Evolutionary conservation across 371 early-diverging fungal species (phyloP).

Genomic region (Mortierella sp.): DNA sequence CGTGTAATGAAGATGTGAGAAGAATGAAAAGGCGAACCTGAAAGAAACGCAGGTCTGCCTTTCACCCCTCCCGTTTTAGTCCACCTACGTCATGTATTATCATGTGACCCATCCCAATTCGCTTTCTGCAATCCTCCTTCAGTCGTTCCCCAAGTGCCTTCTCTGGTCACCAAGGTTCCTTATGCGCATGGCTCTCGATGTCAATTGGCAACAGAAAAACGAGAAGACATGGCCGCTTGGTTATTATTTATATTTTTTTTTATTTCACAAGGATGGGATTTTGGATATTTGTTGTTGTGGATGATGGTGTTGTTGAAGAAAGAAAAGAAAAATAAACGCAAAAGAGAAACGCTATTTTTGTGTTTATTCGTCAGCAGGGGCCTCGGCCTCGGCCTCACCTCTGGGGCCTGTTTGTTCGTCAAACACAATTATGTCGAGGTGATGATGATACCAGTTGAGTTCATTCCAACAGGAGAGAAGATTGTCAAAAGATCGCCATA

Average conservation of each 20-base stretch:
- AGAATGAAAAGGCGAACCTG: neutral
- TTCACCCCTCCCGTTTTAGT: neutral
- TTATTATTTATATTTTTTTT: conserved; percentile 6
- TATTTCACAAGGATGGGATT: conserved; percentile 10
- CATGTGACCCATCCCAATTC: conserved; percentile 6
- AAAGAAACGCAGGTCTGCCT: neutral
- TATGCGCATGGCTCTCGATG: too few species aligned
- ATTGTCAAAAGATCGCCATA: conserved; percentile 1
- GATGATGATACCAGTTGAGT: neutral
- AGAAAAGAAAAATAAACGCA: neutral
- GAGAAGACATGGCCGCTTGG: too few species aligned
- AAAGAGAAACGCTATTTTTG: neutral
- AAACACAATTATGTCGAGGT: neutral
- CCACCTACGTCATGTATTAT: neutral
- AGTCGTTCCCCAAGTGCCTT: too few species aligned
- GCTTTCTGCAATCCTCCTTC: too few species aligned
- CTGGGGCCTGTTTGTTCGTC: conserved; percentile 26
- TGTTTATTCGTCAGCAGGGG: conserved; percentile 43
- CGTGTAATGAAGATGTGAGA: neutral
- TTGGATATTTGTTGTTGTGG: neutral
- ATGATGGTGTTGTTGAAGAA: neutral
- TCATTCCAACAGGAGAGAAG: neutral
- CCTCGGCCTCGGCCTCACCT: conserved; percentile 42
- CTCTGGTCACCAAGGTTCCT: too few species aligned
- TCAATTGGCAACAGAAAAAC: too few species aligned